phyloP scores from a whole-genome alignment of 2,329 filamentous ascomycete species.

The Talaromyces sp. region DNA sequence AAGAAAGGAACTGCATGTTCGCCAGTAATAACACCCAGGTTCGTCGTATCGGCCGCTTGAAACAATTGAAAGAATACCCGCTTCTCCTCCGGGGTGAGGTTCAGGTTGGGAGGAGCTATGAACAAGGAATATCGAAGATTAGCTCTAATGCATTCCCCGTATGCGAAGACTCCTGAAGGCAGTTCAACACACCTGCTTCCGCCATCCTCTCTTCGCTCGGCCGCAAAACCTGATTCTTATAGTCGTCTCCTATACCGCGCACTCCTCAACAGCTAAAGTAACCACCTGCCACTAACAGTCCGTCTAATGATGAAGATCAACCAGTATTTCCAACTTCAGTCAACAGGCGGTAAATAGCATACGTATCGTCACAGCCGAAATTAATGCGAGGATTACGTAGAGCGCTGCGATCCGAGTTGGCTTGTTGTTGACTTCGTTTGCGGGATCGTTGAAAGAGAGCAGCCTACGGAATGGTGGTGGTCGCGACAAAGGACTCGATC shows the following conservation, averaged over 20 bases:
- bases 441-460: neutral
- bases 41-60: conserved; percentile 84
- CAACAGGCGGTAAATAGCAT: neutral
- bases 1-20: conserved; percentile 97
- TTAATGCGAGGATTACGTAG: neutral
- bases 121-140: neutral
- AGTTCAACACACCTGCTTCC: conserved; percentile 12
- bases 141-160: neutral
- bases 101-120: conserved; percentile 60
- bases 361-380: neutral
- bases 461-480: neutral
- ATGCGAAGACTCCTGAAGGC: neutral
- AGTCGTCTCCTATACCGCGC: conserved; percentile 5
- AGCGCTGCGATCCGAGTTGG: neutral
- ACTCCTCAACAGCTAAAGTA: neutral
- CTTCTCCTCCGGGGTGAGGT: conserved; percentile 88
- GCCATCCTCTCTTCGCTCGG: conserved; percentile 8
- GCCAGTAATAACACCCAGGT: conserved; percentile 87
- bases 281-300: neutral
- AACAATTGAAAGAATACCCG: conserved; percentile 90
- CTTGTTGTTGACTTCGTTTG: conserved; percentile 3
- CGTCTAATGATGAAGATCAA: neutral
- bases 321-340: neutral
- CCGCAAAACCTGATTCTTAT: neutral
- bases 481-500: neutral